phyloP scores from a whole-genome alignment of 495 filamentous ascomycete species.

The Podospora bellae-mahoneyi region DNA sequence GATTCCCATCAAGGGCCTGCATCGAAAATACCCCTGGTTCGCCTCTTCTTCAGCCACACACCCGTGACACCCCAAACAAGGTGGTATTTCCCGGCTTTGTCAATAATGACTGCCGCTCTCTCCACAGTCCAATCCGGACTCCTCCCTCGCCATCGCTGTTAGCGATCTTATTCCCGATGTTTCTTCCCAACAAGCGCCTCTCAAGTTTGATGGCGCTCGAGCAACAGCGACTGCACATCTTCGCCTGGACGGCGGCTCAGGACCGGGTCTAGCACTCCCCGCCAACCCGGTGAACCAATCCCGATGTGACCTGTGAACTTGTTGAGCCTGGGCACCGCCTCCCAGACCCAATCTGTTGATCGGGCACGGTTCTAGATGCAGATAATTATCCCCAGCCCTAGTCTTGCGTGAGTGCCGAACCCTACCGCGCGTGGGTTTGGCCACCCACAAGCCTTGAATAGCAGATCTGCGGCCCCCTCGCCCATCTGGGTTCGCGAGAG shows the following conservation, averaged over 20 bases:
- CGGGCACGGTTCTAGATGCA: not conserved
- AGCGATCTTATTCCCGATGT: not conserved
- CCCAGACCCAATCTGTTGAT: not conserved
- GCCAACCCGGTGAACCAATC: not conserved
- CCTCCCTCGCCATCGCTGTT: not conserved
- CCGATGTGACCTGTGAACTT: not conserved
- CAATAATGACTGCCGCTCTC: not conserved
- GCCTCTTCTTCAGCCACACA: not conserved
- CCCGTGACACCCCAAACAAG: not conserved
- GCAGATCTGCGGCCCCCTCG: not conserved
- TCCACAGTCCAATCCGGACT: not conserved
- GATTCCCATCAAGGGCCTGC: not conserved
- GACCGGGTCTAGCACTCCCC: not conserved
- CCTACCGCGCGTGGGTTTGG: not conserved
- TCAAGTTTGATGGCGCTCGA: not conserved
- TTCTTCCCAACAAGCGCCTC: not conserved
- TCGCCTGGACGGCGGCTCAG: not conserved
- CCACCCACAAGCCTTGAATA: not conserved
- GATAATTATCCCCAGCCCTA: not conserved
- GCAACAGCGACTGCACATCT: not conserved
- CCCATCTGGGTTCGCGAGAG: not conserved
- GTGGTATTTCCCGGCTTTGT: not conserved
- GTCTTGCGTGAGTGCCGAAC: not conserved
- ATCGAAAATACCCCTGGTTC: not conserved
- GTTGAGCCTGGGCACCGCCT: not conserved